Evolutionary conservation across 345 rosid species (phyloP).

Genomic region (Acer campestre): DNA sequence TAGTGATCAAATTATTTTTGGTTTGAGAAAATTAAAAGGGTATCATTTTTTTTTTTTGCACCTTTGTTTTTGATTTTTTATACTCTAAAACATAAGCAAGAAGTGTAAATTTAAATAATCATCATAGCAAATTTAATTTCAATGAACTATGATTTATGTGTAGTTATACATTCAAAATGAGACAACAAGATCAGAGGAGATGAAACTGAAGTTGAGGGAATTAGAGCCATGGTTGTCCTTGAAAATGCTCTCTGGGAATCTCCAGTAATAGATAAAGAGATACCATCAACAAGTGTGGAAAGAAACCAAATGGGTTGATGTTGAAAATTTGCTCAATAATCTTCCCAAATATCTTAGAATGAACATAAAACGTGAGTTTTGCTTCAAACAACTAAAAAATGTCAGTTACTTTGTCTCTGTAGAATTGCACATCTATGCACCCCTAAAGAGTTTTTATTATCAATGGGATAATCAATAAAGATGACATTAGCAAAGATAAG

Average conservation of each 20-base stretch:
- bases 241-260: not conserved
- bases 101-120: too few relatives aligned
- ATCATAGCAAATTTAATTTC: not conserved
- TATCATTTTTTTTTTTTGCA: too few relatives aligned
- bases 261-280: not conserved
- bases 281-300: not conserved
- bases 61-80: too few relatives aligned
- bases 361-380: conserved; percentile 8
- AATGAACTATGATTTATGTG: not conserved
- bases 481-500: too few relatives aligned
- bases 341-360: conserved; percentile 8
- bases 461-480: too few relatives aligned
- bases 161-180: not conserved
- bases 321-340: conserved; percentile 11
- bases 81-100: too few relatives aligned
- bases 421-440: too few relatives aligned
- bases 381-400: not conserved
- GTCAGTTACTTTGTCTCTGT: not conserved
- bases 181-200: conserved; percentile 9
- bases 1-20: too few relatives aligned
- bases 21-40: too few relatives aligned
- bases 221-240: conserved; percentile 11
- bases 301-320: not conserved
- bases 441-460: too few relatives aligned
- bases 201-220: not conserved